These are phyloP conservation scores for Annona cherimola DNA, from an alignment of 164 flowering plant genomes.

Conservation along the genomic window DNA sequence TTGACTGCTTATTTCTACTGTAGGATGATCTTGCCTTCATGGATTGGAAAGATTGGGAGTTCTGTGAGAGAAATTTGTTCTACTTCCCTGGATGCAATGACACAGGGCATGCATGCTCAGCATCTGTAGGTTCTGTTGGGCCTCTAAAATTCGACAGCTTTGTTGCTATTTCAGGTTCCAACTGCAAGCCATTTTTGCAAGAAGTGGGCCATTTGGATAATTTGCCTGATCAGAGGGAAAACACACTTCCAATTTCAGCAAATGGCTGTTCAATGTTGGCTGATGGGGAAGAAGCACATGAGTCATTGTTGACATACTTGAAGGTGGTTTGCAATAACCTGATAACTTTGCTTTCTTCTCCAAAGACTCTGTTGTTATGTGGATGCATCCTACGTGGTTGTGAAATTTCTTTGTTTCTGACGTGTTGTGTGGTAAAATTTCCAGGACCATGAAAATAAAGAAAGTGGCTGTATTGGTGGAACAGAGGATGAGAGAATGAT, in stretches of 20 bases:
- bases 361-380: background rate
- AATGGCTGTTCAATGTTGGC: constrained; percentile 10
- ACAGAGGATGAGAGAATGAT: constrained; percentile 6
- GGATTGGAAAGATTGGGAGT: constrained; percentile 76
- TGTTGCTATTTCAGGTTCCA: constrained; percentile 13
- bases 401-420: background rate
- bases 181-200: constrained; percentile 12
- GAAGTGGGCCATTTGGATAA: constrained; percentile 15
- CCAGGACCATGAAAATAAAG: constrained; percentile 28
- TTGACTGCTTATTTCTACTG: constrained; percentile 9
- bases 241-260: constrained; percentile 3
- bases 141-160: constrained; percentile 42
- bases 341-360: background rate
- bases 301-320: constrained; percentile 11
- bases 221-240: constrained; percentile 8
- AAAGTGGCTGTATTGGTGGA: constrained; percentile 14
- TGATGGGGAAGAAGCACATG: constrained; percentile 21
- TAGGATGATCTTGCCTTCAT: constrained; percentile 45
- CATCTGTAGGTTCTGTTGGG: constrained; percentile 31
- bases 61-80: constrained; percentile 32
- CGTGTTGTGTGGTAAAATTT: background rate
- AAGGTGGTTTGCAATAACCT: constrained; percentile 19
- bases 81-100: constrained; percentile 9
- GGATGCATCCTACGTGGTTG: background rate
- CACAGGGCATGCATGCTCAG: constrained; percentile 23